Percentiles rank a stretch among this genome's conserved stretches.
Conservation (phyloP, 352 stramenopile species). For the Phytophthora tubulina region DNA sequence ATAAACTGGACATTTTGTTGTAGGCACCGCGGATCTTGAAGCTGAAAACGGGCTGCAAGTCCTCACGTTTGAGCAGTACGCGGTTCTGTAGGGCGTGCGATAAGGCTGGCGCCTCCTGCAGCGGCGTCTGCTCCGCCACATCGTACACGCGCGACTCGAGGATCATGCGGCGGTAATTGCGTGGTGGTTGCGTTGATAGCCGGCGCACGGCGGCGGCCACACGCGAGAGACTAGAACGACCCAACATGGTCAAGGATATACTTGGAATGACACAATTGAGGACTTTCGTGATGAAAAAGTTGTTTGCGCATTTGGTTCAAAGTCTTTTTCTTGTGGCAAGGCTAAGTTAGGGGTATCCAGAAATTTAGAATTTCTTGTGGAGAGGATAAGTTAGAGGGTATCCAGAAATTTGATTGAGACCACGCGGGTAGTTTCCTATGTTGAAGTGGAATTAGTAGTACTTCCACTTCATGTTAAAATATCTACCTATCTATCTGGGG, state of each 20-base stretch:
- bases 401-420: neutral
- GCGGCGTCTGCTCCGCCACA: slow-evolving; percentile 83
- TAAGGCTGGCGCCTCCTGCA: slow-evolving; percentile 75
- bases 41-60: slow-evolving; percentile 98
- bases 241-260: slow-evolving; percentile 22
- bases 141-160: slow-evolving; percentile 90
- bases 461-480: no score
- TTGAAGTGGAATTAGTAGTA: slow-evolving; percentile 2
- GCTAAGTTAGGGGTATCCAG: slow-evolving; percentile 4
- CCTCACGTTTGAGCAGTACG: slow-evolving; percentile 96
- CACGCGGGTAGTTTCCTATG: slow-evolving; percentile 5
- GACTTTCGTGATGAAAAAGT: neutral
- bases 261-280: slow-evolving; percentile 9
- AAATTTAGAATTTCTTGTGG: slow-evolving; percentile 36
- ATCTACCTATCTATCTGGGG: neutral
- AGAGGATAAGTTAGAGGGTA: slow-evolving; percentile 1
- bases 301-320: slow-evolving; percentile 37
- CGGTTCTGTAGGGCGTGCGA: slow-evolving; percentile 82
- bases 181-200: slow-evolving; percentile 28
- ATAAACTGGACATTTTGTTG: slow-evolving; percentile 98
- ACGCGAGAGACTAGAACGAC: slow-evolving; percentile 18
- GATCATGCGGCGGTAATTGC: slow-evolving; percentile 89
- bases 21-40: slow-evolving; percentile 99
- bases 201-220: slow-evolving; percentile 23
- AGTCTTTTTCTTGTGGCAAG: slow-evolving; percentile 35